Evolutionary conservation across 495 filamentous ascomycete genomes (phyloP).

Genomic region (Penicillium waksmanii): DNA sequence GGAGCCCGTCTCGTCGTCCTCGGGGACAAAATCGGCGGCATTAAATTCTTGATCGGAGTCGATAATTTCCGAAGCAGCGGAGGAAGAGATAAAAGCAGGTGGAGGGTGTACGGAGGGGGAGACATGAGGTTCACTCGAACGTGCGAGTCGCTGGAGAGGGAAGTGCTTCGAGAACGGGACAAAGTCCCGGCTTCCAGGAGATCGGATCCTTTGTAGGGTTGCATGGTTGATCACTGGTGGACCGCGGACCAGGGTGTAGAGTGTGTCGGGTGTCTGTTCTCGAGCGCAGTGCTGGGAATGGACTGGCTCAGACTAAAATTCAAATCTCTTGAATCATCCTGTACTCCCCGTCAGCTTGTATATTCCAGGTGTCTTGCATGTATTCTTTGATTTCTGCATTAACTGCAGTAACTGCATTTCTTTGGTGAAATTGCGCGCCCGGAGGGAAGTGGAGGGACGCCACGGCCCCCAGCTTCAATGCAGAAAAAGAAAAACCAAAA

Average conservation of each 20-base stretch:
- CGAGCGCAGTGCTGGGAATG: neutral
- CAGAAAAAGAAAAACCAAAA: neutral
- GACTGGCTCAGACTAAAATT: constrained; percentile 30
- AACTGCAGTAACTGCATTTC: neutral
- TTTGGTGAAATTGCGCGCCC: constrained; percentile 2
- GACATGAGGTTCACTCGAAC: constrained; percentile 50
- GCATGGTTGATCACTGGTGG: constrained; percentile 28
- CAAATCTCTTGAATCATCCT: constrained; percentile 41
- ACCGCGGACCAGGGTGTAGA: constrained; percentile 4
- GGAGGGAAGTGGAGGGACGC: neutral
- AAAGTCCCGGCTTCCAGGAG: constrained; percentile 35
- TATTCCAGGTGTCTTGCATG: neutral
- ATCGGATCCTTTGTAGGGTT: constrained; percentile 41
- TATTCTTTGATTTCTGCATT: too few species aligned
- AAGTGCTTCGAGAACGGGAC: constrained; percentile 49
- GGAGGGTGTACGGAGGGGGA: constrained; percentile 75
- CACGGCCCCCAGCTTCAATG: constrained; percentile 1
- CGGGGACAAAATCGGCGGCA: constrained; percentile 65
- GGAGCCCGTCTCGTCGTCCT: constrained; percentile 63
- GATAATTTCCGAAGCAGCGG: constrained; percentile 89
- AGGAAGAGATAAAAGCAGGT: constrained; percentile 85
- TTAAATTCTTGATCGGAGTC: constrained; percentile 82
- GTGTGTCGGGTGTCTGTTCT: constrained; percentile 10
- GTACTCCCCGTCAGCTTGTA: constrained; percentile 29
- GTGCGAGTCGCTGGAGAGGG: constrained; percentile 49